Evolutionary conservation across 2,329 filamentous ascomycete species (phyloP).

Genomic region (Mollisiaceae sp.): DNA sequence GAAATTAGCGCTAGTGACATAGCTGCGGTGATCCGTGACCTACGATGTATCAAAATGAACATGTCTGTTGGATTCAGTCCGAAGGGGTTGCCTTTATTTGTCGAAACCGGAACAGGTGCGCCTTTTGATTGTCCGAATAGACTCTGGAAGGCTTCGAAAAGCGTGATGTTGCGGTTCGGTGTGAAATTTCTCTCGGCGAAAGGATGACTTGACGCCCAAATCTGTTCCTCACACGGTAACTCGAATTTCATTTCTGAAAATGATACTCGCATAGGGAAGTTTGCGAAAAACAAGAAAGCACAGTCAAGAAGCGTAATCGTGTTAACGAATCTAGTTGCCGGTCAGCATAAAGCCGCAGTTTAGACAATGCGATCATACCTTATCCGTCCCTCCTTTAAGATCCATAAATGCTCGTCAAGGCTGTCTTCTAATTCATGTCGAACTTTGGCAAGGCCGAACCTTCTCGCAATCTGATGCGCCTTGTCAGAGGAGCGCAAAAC

Average conservation of each 20-base stretch:
- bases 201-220: constrained; percentile 49
- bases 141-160: constrained; percentile 47
- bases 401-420: constrained; percentile 47
- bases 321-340: constrained; percentile 44
- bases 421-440: constrained; percentile 47
- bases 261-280: constrained; percentile 49
- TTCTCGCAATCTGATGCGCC: constrained; percentile 44
- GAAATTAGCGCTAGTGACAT: not conserved
- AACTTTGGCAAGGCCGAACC: constrained; percentile 45
- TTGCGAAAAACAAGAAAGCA: constrained; percentile 51
- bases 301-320: constrained; percentile 50
- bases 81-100: constrained; percentile 26
- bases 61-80: constrained; percentile 33
- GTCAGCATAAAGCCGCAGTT: not conserved
- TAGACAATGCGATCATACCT: constrained; percentile 41
- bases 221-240: constrained; percentile 47
- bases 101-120: constrained; percentile 10
- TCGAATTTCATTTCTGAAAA: constrained; percentile 49
- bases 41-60: constrained; percentile 36
- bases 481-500: not conserved
- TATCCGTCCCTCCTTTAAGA: constrained; percentile 50
- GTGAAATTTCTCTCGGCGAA: constrained; percentile 48
- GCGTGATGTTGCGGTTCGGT: constrained; percentile 44
- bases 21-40: not conserved
- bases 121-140: constrained; percentile 40